Evolutionary conservation across 495 filamentous ascomycete genomes (phyloP).

Genomic region (Penicillium turbatum): DNA sequence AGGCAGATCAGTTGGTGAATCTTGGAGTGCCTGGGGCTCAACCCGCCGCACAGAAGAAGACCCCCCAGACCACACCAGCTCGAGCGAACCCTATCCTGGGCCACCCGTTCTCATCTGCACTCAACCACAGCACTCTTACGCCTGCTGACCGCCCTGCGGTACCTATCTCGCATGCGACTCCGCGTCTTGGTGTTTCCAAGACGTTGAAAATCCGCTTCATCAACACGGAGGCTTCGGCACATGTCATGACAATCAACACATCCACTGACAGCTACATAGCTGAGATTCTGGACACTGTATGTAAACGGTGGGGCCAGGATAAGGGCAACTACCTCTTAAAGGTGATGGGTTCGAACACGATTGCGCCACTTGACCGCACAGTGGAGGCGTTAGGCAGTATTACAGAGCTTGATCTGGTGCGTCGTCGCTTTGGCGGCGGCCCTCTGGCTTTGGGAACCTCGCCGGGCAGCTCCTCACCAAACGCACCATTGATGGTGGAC

Average conservation of each 20-base stretch:
- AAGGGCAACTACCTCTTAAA: constrained; percentile 87
- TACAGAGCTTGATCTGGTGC: constrained; percentile 78
- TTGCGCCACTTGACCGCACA: constrained; percentile 79
- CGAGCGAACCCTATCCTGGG: constrained; percentile 58
- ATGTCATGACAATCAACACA: constrained; percentile 68
- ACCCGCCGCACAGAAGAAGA: constrained; percentile 25
- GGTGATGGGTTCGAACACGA: constrained; percentile 75
- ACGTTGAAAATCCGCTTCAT: constrained; percentile 80
- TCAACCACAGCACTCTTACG: constrained; percentile 52
- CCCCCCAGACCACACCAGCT: constrained; percentile 15
- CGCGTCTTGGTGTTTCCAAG: constrained; percentile 74
- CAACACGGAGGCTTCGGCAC: constrained; percentile 60
- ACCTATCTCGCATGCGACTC: constrained; percentile 55
- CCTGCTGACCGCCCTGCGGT: constrained; percentile 61
- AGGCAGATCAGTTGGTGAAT: constrained; percentile 33
- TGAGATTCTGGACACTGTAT: constrained; percentile 87
- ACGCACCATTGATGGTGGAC: constrained; percentile 63
- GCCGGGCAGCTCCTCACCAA: constrained; percentile 76
- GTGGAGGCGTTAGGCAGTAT: constrained; percentile 84
- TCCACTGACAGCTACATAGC: constrained; percentile 93
- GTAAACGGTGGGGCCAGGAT: constrained; percentile 83
- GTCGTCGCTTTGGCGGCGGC: constrained; percentile 80
- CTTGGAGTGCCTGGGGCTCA: constrained; percentile 41
- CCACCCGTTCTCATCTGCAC: constrained; percentile 46
- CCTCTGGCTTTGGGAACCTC: constrained; percentile 72